Conservation (phyloP, 2,329 filamentous ascomycete species). For the Dothideomycetidae sp. region DNA sequence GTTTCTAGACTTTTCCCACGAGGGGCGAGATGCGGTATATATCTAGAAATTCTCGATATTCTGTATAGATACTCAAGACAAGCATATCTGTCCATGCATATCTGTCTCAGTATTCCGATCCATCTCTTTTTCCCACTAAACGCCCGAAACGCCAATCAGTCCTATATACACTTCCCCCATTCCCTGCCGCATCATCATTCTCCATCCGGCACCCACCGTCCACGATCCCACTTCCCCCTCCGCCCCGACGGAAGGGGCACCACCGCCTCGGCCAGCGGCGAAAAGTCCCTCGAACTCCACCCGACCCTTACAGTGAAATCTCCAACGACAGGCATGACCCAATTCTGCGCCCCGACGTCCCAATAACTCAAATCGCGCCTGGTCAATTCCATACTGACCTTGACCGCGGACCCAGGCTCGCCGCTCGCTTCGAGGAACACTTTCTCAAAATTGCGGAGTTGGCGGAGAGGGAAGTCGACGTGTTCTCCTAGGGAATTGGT, state of each 20-base stretch:
- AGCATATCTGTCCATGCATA: too few relatives aligned
- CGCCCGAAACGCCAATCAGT: too few relatives aligned
- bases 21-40: too few relatives aligned
- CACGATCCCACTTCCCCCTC: background rate
- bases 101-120: too few relatives aligned
- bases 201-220: background rate
- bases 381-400: constrained; percentile 19
- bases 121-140: too few relatives aligned
- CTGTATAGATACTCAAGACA: too few relatives aligned
- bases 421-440: constrained; percentile 18
- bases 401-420: constrained; percentile 12
- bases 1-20: too few relatives aligned
- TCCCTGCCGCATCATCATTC: too few relatives aligned
- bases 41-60: too few relatives aligned
- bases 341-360: constrained; percentile 24
- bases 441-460: constrained; percentile 34
- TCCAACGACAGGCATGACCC: constrained; percentile 21
- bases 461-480: constrained; percentile 32
- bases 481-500: constrained; percentile 15
- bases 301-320: constrained; percentile 20
- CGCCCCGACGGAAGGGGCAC: background rate
- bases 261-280: background rate
- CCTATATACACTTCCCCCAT: too few relatives aligned
- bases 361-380: constrained; percentile 24
- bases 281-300: constrained; percentile 18